Conservation (phyloP, 192 early-diverging fungal genomes). For the Backusella mclennaniae region DNA sequence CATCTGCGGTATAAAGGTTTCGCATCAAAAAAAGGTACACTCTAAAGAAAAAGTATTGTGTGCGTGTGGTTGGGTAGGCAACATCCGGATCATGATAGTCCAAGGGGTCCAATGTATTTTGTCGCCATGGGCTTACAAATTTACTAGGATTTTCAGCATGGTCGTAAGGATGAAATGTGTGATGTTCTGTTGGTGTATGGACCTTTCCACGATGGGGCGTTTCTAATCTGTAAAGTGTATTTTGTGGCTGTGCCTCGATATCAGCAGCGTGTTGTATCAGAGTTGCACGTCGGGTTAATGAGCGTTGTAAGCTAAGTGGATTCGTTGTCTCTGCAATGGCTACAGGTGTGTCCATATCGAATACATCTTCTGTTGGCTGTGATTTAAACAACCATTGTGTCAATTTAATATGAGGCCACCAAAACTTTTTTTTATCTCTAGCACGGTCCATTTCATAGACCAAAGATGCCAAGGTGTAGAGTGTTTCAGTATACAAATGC, state of each 20-base stretch:
- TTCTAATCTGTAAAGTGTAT: background rate
- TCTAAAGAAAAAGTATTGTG: constrained; percentile 29
- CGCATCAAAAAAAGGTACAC: constrained; percentile 23
- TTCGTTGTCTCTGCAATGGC: constrained; percentile 7
- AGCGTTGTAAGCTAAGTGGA: constrained; percentile 5
- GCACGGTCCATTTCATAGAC: constrained; percentile 25
- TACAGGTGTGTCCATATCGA: constrained; percentile 13
- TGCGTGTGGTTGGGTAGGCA: constrained; percentile 17
- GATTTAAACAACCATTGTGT: constrained; percentile 7
- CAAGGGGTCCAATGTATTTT: constrained; percentile 16
- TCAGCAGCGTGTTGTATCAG: background rate
- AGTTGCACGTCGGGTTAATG: constrained; percentile 4
- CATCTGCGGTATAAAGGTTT: constrained; percentile 29
- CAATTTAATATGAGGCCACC: constrained; percentile 21
- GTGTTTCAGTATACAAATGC: constrained; percentile 23
- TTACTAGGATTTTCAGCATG: background rate
- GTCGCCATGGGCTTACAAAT: background rate
- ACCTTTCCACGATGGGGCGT: background rate
- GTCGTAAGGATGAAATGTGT: background rate
- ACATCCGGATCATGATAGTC: constrained; percentile 37
- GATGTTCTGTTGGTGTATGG: background rate
- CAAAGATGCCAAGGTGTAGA: constrained; percentile 30
- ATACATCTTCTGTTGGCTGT: background rate
- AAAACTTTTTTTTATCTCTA: constrained; percentile 17
- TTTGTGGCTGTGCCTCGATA: background rate